Evolutionary conservation across 2,329 filamentous ascomycete species (phyloP).

Genomic region (Ophioceras dolichostomum): DNA sequence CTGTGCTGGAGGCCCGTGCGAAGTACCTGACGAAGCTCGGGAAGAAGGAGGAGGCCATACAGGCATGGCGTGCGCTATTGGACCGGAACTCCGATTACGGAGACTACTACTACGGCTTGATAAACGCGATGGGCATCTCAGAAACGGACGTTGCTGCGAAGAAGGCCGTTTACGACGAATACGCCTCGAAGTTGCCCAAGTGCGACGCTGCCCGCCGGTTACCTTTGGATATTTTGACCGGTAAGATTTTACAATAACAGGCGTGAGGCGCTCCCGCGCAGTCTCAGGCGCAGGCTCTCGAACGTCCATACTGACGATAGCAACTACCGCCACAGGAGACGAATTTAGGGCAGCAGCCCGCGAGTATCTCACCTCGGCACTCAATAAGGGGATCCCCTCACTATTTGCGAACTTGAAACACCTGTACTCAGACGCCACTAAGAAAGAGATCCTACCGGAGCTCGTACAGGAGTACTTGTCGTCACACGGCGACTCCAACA

Average conservation of each 20-base stretch:
- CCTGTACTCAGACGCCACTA: constrained; percentile 66
- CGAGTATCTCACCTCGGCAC: constrained; percentile 68
- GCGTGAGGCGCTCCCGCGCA: too few species aligned
- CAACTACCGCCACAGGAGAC: constrained; percentile 45
- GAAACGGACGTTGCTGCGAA: constrained; percentile 43
- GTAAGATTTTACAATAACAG: constrained; percentile 28
- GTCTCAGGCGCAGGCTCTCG: too few species aligned
- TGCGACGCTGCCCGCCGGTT: constrained; percentile 77
- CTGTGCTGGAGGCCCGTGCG: constrained; percentile 75
- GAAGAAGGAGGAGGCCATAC: constrained; percentile 66
- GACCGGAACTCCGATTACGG: constrained; percentile 83
- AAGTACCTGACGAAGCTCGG: constrained; percentile 72
- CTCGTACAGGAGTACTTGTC: constrained; percentile 70
- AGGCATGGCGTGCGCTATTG: constrained; percentile 68
- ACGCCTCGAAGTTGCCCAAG: constrained; percentile 68
- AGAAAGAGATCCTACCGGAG: constrained; percentile 64
- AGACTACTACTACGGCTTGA: constrained; percentile 70
- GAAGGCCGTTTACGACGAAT: constrained; percentile 66
- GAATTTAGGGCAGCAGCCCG: constrained; percentile 70
- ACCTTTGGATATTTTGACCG: constrained; percentile 78
- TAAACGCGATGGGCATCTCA: constrained; percentile 53
- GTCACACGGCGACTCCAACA: constrained; percentile 25
- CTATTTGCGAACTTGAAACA: constrained; percentile 96
- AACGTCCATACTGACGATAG: too few species aligned
- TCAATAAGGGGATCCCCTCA: constrained; percentile 87